Evolutionary conservation across 2,329 filamentous ascomycete species (phyloP).

Genomic region (Elsinoe australis): DNA sequence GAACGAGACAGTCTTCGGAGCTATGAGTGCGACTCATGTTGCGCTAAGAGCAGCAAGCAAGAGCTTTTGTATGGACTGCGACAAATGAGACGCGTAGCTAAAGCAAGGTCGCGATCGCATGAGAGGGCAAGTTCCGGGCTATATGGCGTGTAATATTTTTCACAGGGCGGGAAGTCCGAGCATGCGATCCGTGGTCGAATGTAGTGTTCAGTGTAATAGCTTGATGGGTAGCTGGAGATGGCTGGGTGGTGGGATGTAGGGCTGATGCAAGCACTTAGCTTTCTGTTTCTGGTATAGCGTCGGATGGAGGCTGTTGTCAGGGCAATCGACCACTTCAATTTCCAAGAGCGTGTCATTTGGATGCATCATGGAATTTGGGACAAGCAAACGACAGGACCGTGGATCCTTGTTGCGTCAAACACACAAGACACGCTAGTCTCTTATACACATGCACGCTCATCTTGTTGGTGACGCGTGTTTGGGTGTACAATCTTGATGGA

Average conservation of each 20-base stretch:
- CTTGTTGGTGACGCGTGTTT: conserved; percentile 15
- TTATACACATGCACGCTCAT: conserved; percentile 12
- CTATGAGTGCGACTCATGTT: conserved; percentile 1
- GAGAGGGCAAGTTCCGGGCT: neutral
- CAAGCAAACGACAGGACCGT: too few relatives aligned
- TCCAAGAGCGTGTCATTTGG: neutral
- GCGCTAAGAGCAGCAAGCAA: neutral
- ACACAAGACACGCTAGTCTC: neutral
- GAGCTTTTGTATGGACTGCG: neutral
- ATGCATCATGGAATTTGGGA: neutral
- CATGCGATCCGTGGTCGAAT: neutral
- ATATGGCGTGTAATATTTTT: too few relatives aligned
- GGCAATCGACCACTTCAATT: conserved; percentile 15
- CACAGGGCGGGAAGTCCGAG: neutral
- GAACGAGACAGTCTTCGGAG: conserved; percentile 2
- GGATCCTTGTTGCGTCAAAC: too few relatives aligned
- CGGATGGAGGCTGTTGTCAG: conserved; percentile 11
- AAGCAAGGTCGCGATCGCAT: too few relatives aligned
- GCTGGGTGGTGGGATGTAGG: conserved; percentile 1
- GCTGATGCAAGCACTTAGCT: conserved; percentile 14
- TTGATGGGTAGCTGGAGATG: conserved; percentile 1
- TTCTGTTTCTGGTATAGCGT: conserved; percentile 7
- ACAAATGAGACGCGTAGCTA: neutral
- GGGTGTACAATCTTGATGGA: neutral
- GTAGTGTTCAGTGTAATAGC: neutral